A percentile compares a stretch with the other conserved stretches of the same genome.
Evolutionary conservation across 768 basidiomycete genomes (phyloP).

Genomic region (Tricholoma terreum): DNA sequence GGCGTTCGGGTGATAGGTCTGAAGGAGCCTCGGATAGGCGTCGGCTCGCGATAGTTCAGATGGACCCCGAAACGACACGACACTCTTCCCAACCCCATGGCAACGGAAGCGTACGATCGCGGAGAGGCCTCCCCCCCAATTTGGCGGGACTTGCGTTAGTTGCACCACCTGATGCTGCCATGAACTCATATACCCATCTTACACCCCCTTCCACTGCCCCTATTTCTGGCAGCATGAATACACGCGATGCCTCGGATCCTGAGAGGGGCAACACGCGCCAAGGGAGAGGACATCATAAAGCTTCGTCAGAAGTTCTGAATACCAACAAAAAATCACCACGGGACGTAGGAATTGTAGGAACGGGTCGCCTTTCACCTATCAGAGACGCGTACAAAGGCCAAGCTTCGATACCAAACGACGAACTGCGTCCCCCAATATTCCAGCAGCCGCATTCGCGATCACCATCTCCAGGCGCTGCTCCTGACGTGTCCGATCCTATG

Average conservation of each 20-base stretch:
- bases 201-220: conserved; percentile 52
- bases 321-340: conserved; percentile 28
- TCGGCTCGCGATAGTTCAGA: conserved; percentile 63
- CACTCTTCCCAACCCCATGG: conserved; percentile 26
- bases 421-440: conserved; percentile 27
- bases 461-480: conserved; percentile 20
- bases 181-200: conserved; percentile 48
- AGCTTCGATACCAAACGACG: conserved; percentile 23
- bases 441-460: conserved; percentile 37
- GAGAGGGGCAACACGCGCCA: neutral
- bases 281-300: conserved; percentile 36
- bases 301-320: conserved; percentile 44
- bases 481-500: conserved; percentile 25
- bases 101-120: conserved; percentile 32
- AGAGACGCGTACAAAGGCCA: conserved; percentile 7
- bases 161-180: conserved; percentile 68
- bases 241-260: neutral
- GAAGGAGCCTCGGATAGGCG: conserved; percentile 63
- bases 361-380: conserved; percentile 17
- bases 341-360: conserved; percentile 50
- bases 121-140: conserved; percentile 38
- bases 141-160: conserved; percentile 60
- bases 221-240: conserved; percentile 20
- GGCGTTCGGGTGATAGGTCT: conserved; percentile 51
- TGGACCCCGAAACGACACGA: conserved; percentile 39